Percentiles rank a stretch among this genome's conserved stretches.
These are phyloP conservation scores for Cymbidium sinense DNA, from an alignment of 106 monocot genomes.

Conservation along the genomic window DNA sequence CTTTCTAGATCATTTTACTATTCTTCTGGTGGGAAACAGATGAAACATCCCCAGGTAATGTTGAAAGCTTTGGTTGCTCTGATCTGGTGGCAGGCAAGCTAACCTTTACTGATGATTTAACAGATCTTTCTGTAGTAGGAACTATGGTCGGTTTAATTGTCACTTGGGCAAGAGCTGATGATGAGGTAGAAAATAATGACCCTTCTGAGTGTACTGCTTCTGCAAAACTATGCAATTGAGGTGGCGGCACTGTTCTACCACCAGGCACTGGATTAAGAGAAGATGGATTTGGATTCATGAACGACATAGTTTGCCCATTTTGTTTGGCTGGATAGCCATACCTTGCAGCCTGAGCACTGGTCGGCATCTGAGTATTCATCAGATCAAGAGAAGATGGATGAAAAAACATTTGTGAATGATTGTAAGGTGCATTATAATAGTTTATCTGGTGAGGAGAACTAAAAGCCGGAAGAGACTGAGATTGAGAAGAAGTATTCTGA, in stretches of 20 bases:
- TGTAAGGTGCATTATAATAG: conserved; percentile 32
- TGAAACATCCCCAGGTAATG: conserved; percentile 8
- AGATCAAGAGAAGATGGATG: conserved; percentile 31
- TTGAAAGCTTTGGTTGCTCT: conserved; percentile 16
- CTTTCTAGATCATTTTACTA: background rate
- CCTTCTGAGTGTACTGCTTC: conserved; percentile 16
- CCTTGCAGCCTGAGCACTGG: conserved; percentile 25
- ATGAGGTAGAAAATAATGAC: conserved; percentile 17
- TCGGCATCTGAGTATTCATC: conserved; percentile 40
- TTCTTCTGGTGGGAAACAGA: conserved; percentile 4
- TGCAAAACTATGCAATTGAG: conserved; percentile 12
- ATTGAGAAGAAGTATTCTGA: conserved; percentile 16
- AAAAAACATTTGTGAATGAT: conserved; percentile 24
- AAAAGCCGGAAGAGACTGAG: conserved; percentile 16
- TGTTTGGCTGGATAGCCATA: conserved; percentile 52
- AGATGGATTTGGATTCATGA: conserved; percentile 16
- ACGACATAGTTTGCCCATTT: conserved; percentile 35
- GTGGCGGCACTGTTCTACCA: conserved; percentile 2
- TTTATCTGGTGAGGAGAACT: conserved; percentile 16
- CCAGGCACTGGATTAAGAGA: background rate
- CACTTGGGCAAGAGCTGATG: conserved; percentile 17
- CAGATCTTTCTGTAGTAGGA: conserved; percentile 10
- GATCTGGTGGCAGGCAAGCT: conserved; percentile 18
- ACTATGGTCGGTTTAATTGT: conserved; percentile 16
- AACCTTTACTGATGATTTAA: conserved; percentile 25